Conservation (phyloP, 2,329 filamentous ascomycete genomes). For the Pezicula rhizophila region DNA sequence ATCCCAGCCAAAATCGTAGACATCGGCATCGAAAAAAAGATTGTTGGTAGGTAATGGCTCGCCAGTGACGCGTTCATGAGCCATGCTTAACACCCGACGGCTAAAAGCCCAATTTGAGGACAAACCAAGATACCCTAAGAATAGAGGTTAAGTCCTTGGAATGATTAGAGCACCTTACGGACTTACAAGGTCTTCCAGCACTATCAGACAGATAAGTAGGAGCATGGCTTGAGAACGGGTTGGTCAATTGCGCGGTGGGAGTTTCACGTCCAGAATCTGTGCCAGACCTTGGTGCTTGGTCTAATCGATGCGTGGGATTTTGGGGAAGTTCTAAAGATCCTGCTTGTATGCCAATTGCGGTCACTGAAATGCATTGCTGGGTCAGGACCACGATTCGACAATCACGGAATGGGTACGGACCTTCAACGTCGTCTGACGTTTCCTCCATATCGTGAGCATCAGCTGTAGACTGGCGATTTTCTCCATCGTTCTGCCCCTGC, state of each 20-base stretch:
- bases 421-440: no score
- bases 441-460: no score
- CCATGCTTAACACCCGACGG: constrained; percentile 41
- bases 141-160: neutral
- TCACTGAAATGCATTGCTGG: no score
- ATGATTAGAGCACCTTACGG: no score
- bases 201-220: constrained; percentile 36
- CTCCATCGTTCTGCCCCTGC: no score
- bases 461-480: no score
- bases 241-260: constrained; percentile 25
- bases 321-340: no score
- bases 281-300: neutral
- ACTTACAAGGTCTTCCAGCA: constrained; percentile 37
- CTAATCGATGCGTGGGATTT: neutral
- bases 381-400: no score
- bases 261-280: neutral
- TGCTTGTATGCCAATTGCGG: no score
- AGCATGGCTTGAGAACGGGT: constrained; percentile 35
- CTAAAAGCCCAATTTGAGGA: constrained; percentile 53
- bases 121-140: constrained; percentile 44
- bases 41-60: constrained; percentile 35
- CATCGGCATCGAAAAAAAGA: constrained; percentile 43
- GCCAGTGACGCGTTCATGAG: constrained; percentile 39
- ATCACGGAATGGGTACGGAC: no score
- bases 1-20: constrained; percentile 47